phyloP scores from a whole-genome alignment of 352 stramenopile species.

The Globisporangium sylvaticum region DNA sequence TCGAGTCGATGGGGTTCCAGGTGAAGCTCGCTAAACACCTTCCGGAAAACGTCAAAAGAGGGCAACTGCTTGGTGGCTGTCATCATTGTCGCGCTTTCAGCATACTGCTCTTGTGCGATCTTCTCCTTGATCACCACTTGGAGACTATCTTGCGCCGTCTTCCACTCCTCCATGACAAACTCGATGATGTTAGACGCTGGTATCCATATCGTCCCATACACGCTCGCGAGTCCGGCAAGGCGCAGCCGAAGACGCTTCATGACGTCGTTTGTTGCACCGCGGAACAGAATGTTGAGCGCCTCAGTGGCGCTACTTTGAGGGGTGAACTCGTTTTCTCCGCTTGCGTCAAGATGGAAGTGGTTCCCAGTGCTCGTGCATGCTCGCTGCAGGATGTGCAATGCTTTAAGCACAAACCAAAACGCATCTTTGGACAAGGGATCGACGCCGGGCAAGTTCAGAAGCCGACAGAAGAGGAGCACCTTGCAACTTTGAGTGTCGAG shows the following conservation, averaged over 20 bases:
- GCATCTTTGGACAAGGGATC: conserved; percentile 28
- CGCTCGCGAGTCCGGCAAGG: conserved; percentile 36
- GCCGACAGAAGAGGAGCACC: conserved; percentile 41
- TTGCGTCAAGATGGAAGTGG: conserved; percentile 44
- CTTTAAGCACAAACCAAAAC: conserved; percentile 58
- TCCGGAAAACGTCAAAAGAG: conserved; percentile 24
- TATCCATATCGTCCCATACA: conserved; percentile 56
- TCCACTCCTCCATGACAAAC: conserved; percentile 53
- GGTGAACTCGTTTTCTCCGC: conserved; percentile 46
- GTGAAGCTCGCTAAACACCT: conserved; percentile 27
- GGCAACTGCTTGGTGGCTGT: conserved; percentile 7
- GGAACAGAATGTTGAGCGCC: conserved; percentile 35
- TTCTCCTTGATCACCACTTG: conserved; percentile 22
- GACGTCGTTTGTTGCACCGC: conserved; percentile 29
- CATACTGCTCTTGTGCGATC: conserved; percentile 17
- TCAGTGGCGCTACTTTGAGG: conserved; percentile 38
- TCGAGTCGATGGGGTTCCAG: conserved; percentile 30
- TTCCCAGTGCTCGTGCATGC: conserved; percentile 29
- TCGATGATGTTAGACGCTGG: conserved; percentile 41
- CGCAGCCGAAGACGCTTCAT: conserved; percentile 39
- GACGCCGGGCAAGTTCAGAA: conserved; percentile 37
- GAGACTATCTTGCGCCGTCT: conserved; percentile 21
- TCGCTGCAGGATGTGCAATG: conserved; percentile 39
- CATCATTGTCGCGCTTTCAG: neutral
- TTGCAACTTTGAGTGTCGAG: conserved; percentile 61